Conservation (phyloP, 164 flowering plant genomes). For the Aristolochia californica region DNA sequence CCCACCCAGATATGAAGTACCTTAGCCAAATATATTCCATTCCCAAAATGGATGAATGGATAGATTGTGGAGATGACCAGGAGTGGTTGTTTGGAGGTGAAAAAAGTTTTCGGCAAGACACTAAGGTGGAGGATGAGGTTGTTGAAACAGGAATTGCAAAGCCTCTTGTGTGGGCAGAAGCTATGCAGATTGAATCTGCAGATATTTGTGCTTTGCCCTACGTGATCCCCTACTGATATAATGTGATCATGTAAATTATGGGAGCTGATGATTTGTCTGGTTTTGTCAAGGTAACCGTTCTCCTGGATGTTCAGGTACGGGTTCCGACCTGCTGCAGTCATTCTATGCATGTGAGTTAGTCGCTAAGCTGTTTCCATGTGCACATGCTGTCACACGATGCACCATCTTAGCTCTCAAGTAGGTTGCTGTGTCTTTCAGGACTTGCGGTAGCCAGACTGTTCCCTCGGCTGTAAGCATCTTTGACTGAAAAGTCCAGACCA, state of each 20-base stretch:
- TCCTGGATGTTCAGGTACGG: slow-evolving; percentile 17
- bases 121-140: slow-evolving; percentile 14
- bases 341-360: slow-evolving; percentile 14
- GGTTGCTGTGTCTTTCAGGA: slow-evolving; percentile 18
- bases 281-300: too few species aligned
- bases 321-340: slow-evolving; percentile 14
- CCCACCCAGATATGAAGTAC: slow-evolving; percentile 67
- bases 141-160: slow-evolving; percentile 14
- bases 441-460: slow-evolving; percentile 3
- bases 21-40: slow-evolving; percentile 41
- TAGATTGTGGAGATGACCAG: slow-evolving; percentile 42
- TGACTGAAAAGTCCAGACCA: background rate
- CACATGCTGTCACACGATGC: background rate
- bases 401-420: slow-evolving; percentile 10
- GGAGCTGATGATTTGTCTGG: background rate
- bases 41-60: slow-evolving; percentile 54
- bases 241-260: background rate
- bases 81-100: slow-evolving; percentile 47
- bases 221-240: slow-evolving; percentile 63
- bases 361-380: slow-evolving; percentile 4
- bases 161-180: slow-evolving; percentile 60
- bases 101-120: slow-evolving; percentile 13
- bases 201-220: slow-evolving; percentile 72
- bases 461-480: background rate
- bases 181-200: slow-evolving; percentile 42